A percentile compares a stretch with the other conserved stretches of the same genome.
phyloP scores from a whole-genome alignment of 768 basidiomycete genomes.

The Ramaria sp. region DNA sequence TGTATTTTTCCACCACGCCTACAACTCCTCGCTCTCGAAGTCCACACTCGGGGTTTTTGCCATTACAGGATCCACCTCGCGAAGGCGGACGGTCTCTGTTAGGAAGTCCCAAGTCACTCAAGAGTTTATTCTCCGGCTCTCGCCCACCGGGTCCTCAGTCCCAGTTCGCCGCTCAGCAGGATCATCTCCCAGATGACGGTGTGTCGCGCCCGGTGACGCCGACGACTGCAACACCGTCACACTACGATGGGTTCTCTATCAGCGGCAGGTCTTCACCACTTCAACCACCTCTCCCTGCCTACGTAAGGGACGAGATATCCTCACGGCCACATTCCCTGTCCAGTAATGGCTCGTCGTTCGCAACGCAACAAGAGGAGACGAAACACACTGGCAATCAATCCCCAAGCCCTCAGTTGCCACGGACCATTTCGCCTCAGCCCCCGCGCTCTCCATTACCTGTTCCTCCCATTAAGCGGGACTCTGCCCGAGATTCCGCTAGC shows the following conservation, averaged over 20 bases:
- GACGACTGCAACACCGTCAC: not conserved
- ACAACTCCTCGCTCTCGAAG: not conserved
- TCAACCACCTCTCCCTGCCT: not conserved
- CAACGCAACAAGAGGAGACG: not conserved
- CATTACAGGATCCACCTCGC: not conserved
- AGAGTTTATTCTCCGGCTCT: not conserved
- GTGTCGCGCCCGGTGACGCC: not conserved
- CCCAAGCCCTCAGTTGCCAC: constrained; percentile 38
- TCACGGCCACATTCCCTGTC: not conserved
- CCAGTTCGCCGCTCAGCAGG: not conserved
- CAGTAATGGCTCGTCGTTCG: not conserved
- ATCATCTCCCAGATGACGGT: not conserved
- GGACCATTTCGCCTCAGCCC: constrained; percentile 21
- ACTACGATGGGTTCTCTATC: not conserved
- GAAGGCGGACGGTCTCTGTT: not conserved
- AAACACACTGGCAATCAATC: constrained; percentile 8
- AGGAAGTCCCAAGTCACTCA: not conserved
- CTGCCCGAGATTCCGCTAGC: constrained; percentile 2
- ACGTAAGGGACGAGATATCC: not conserved
- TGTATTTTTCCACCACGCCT: constrained; percentile 2
- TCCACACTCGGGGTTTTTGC: not conserved
- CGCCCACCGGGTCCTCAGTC: not conserved
- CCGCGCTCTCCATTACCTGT: constrained; percentile 14
- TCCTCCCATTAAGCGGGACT: constrained; percentile 4
- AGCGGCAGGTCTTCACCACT: not conserved